Evolutionary conservation across 345 rosid species (phyloP).

Genomic region (Eucalyptus marginata): DNA sequence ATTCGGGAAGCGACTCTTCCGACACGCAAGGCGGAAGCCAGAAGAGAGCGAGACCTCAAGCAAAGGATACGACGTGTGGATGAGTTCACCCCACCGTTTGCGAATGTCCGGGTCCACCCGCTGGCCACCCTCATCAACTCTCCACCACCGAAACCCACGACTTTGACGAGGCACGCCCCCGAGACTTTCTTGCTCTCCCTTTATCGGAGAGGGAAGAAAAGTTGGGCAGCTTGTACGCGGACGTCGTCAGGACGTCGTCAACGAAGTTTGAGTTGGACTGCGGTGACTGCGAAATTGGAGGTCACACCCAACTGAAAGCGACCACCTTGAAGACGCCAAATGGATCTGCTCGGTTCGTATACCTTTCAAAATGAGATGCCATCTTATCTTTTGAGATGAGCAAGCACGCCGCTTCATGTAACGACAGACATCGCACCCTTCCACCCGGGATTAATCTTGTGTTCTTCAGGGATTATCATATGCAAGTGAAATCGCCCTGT

Average conservation of each 20-base stretch:
- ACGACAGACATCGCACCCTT: background rate
- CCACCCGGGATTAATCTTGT: background rate
- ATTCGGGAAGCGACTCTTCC: background rate
- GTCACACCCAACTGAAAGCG: background rate
- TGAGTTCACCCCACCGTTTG: background rate
- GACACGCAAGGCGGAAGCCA: background rate
- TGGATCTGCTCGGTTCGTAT: background rate
- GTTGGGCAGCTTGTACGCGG: background rate
- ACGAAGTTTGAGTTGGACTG: background rate
- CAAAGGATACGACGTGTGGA: background rate
- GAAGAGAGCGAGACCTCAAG: background rate
- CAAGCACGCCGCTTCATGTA: background rate
- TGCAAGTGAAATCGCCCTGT: background rate
- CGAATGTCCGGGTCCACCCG: background rate
- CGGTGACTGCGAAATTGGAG: background rate
- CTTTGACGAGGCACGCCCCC: background rate
- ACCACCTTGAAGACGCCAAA: background rate
- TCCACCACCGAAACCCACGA: background rate
- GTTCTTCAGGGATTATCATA: background rate
- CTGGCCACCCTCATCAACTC: background rate
- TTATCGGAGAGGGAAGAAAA: background rate
- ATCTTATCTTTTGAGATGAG: background rate
- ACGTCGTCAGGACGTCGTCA: background rate
- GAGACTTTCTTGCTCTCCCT: background rate
- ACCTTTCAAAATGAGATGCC: background rate